Base-by-base conservation (phyloP, 176 grass and related monocot genomes). In the Puya raimondii region DNA sequence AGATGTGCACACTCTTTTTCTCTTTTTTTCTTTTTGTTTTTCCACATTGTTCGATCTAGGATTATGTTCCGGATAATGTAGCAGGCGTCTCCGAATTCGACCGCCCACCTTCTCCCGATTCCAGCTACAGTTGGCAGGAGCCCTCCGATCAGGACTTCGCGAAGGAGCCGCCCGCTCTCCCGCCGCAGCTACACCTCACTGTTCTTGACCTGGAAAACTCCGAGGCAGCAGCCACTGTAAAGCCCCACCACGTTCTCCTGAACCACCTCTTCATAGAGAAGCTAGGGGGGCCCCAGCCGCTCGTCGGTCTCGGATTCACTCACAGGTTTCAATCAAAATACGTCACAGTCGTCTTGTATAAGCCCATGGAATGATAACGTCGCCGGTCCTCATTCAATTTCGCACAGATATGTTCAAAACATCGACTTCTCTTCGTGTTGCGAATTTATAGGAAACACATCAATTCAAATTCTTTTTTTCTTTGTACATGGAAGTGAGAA, bases 221-320 rank as follows among this genome's bases (percentile, higher is more conserved):
- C 0, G 74, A 86, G 77, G 88, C 88, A 85, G 56, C 72, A 85
- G 56, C 72, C 69, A 90, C 84, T 47, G 70, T 74, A 1, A 91
- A 83, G 42, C 94, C 94, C 2, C 86, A 93, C 66, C 94, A 99
- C 74, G 86, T 99, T 51, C 74, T 93, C 68, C 89, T 90, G 14
- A 99, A 99, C 78, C 94, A 99, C 80, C 94, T 99, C 11, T 99
- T 90, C 84, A 90, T 99, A 2, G 94, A 99, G 82, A 89, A 89
- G 64, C 84, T 82, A n/a, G 87, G 86, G 59, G 86, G 83, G 10
- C 75, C 86, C 66, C 86, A 90, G 22, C 82, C 94, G 0, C 72
- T 99, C 74, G 84, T 99, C 9, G 86, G 89, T 11, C 94, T 99
- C 58, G 89, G 89, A 74, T 72, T 93, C 67, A 99, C 94, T 72